Conservation (phyloP, 192 early-diverging fungal species). For the Lunasporangiospora selenospora region DNA sequence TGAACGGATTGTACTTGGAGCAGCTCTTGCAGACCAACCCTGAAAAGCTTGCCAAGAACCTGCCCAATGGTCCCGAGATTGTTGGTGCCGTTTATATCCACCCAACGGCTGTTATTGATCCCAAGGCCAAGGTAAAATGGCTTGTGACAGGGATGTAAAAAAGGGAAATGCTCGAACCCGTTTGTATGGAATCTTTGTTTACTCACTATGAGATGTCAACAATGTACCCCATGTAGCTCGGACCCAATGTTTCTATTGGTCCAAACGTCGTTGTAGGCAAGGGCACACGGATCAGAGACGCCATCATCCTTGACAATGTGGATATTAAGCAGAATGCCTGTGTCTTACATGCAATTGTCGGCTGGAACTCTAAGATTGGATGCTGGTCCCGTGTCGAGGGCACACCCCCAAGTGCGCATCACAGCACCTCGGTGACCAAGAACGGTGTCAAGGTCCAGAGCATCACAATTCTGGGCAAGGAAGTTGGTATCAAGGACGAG, state of each 20-base stretch:
- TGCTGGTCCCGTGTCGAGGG: slow-evolving; percentile 95
- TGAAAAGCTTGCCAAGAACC: slow-evolving; percentile 66
- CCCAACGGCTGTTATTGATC: slow-evolving; percentile 91
- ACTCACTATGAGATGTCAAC: background rate
- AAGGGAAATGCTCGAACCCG: background rate
- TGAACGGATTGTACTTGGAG: slow-evolving; percentile 93
- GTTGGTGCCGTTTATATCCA: slow-evolving; percentile 95
- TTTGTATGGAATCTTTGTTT: slow-evolving; percentile 1
- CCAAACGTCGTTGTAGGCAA: slow-evolving; percentile 87
- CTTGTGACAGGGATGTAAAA: background rate
- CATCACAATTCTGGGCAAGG: slow-evolving; percentile 92
- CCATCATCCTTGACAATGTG: slow-evolving; percentile 92
- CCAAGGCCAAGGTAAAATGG: slow-evolving; percentile 74
- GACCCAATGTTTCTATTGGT: slow-evolving; percentile 96
- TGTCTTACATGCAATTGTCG: slow-evolving; percentile 88
- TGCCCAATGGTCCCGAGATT: slow-evolving; percentile 71
- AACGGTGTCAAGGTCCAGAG: slow-evolving; percentile 92
- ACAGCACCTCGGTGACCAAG: slow-evolving; percentile 79
- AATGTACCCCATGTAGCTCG: slow-evolving; percentile 62
- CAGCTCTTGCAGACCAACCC: slow-evolving; percentile 69
- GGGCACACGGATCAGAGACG: slow-evolving; percentile 92
- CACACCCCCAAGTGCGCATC: slow-evolving; percentile 68
- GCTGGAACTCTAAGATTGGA: slow-evolving; percentile 94
- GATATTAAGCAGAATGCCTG: slow-evolving; percentile 91
- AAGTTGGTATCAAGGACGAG: slow-evolving; percentile 93